Conservation (phyloP, 2,329 filamentous ascomycete species). For the Aspergillus japonicus region DNA sequence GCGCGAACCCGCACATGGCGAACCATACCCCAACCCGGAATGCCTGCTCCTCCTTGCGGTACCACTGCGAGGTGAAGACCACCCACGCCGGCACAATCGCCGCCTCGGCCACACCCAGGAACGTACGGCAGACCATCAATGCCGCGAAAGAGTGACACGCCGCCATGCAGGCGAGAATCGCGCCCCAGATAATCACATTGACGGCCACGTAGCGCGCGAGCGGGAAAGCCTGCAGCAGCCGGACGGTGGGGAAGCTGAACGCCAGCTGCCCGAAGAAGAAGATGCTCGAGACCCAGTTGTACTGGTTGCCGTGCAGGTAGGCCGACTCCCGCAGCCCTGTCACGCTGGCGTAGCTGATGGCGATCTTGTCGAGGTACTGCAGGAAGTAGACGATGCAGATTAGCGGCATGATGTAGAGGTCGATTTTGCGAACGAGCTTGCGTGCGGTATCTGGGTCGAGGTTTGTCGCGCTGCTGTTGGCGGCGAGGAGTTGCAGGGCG, state of each 20-base stretch:
- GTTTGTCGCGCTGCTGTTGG: not conserved
- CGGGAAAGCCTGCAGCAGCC: conserved; percentile 41
- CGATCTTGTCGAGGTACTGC: conserved; percentile 30
- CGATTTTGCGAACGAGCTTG: not conserved
- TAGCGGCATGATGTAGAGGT: conserved; percentile 30
- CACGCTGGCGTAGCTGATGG: conserved; percentile 28
- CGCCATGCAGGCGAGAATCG: conserved; percentile 13
- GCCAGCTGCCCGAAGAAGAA: conserved; percentile 24
- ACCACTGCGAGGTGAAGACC: not conserved
- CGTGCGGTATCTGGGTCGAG: not conserved
- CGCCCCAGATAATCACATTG: conserved; percentile 39
- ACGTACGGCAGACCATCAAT: too few species aligned
- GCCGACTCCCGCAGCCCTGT: conserved; percentile 31
- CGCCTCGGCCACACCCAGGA: not conserved
- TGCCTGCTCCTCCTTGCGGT: conserved; percentile 28
- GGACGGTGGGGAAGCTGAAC: conserved; percentile 42
- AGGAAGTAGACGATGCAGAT: conserved; percentile 34
- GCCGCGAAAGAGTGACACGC: too few species aligned
- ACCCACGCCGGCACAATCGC: not conserved
- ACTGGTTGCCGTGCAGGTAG: conserved; percentile 43
- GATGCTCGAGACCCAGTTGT: conserved; percentile 44
- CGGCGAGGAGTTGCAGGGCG: not conserved
- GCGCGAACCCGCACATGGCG: conserved; percentile 33
- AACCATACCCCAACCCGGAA: conserved; percentile 32
- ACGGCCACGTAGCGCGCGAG: conserved; percentile 40